Conservation (phyloP, 2,329 filamentous ascomycete genomes). For the Xylaria sp. region DNA sequence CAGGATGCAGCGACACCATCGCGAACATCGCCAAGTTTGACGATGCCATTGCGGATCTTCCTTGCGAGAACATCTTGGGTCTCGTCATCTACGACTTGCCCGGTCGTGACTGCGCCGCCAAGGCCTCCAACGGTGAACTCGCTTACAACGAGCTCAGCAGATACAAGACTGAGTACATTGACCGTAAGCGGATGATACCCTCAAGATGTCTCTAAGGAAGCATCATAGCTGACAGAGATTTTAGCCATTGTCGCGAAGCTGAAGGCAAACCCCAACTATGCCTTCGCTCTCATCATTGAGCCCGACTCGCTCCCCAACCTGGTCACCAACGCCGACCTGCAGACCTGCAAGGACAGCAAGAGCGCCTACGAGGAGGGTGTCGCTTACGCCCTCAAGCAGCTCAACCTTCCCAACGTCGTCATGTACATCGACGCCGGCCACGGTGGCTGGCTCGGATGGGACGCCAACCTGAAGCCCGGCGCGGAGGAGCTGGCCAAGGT, state of each 20-base stretch:
- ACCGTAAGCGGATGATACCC: conserved; percentile 48
- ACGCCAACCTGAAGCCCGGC: conserved; percentile 62
- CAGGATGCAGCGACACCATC: conserved; percentile 57
- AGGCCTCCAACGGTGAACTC: conserved; percentile 69
- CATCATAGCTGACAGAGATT: conserved; percentile 2
- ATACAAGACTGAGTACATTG: conserved; percentile 66
- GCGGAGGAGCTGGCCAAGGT: conserved; percentile 61
- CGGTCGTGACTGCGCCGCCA: conserved; percentile 68
- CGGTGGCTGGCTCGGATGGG: conserved; percentile 69
- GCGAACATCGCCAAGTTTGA: conserved; percentile 62
- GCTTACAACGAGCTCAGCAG: conserved; percentile 60
- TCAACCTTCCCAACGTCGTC: conserved; percentile 67
- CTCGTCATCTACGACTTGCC: conserved; percentile 69
- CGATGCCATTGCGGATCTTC: conserved; percentile 58
- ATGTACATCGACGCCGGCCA: conserved; percentile 70
- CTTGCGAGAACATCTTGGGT: conserved; percentile 54
- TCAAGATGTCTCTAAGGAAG: neutral
- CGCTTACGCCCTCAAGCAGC: conserved; percentile 62
- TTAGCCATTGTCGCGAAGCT: conserved; percentile 56
- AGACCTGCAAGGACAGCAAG: conserved; percentile 61
- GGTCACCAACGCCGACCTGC: conserved; percentile 64
- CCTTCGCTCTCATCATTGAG: conserved; percentile 61
- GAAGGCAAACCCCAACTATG: conserved; percentile 58
- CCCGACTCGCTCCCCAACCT: conserved; percentile 69
- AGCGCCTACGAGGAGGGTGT: conserved; percentile 62